Base-by-base conservation (phyloP, 352 stramenopile species). In the Blastocystis sp. region DNA sequence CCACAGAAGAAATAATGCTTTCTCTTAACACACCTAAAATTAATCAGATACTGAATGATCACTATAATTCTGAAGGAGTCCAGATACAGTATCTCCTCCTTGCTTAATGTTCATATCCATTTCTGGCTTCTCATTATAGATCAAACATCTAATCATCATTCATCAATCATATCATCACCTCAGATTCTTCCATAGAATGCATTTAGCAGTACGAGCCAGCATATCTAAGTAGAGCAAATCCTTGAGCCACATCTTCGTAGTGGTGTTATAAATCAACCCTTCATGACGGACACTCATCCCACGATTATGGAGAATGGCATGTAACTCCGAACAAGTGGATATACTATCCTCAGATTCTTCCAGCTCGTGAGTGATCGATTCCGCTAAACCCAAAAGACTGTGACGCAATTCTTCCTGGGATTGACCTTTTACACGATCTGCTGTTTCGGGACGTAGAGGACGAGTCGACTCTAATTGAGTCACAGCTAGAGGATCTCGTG, bases 141-240 rank as follows among this genome's bases (percentile, higher is more conserved):
- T 84, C 48, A 84, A 24, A 44, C 73, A 84, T 15, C 56, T 62
- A 62, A 62, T 7, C 19, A 33, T 13, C 56, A n/a, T 33, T 15
- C 56, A 33, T 7, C 56, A 33, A n/a, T 33, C 3, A n/a, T 33
- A 62, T n/a, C n/a, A n/a, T n/a, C n/a, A n/a, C 56, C 73, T 44
- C 5, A 84, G 48, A 44, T 84, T 58, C 73, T 84, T 84, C 73
- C 73, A 84, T 13, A 84, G 30, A 37, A 84, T 84, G 27, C 33
- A 66, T 35, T 84, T 84, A n/a, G 30, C 53, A 19, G 73, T 68
- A 33, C 73, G 73, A 33, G 73, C 73, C 3, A 84, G 27, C 73
- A 84, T 84, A 30, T 84, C 73, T 22, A 84, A 35, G 56, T 84
- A 84, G 0, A 84, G 9, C 19, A 84, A 51, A 17, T 84, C 42